Percentiles rank a stretch among this genome's conserved stretches.
These are phyloP conservation scores for Hypoxylon sp. DNA, from an alignment of 2,329 filamentous ascomycete genomes.

Conservation along the genomic window DNA sequence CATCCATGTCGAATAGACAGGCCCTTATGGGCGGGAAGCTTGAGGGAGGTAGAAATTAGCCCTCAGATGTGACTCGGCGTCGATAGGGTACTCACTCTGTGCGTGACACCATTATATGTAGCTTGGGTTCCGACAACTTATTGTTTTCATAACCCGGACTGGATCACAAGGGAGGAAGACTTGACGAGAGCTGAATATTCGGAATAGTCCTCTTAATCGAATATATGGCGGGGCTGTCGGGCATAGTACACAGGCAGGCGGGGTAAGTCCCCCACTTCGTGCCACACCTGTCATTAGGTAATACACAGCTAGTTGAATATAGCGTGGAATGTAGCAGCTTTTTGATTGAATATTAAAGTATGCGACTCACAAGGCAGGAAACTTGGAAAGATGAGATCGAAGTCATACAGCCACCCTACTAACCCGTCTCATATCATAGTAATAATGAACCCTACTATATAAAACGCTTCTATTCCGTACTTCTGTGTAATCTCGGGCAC, in stretches of 20 bases:
- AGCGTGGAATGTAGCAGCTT: not conserved
- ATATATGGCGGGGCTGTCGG: constrained; percentile 38
- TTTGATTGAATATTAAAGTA: not conserved
- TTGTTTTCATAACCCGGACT: not conserved
- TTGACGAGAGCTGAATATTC: not conserved
- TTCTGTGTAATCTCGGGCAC: constrained; percentile 1
- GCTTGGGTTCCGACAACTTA: not conserved
- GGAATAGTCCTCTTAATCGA: constrained; percentile 26
- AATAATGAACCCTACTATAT: no score
- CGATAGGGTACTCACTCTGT: constrained; percentile 56
- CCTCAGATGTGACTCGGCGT: constrained; percentile 28
- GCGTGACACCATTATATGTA: constrained; percentile 55
- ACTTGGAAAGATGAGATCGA: not conserved
- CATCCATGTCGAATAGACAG: constrained; percentile 99
- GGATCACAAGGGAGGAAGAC: not conserved
- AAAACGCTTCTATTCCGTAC: no score
- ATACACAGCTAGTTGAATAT: not conserved
- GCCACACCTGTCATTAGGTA: not conserved
- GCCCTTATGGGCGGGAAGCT: constrained; percentile 85
- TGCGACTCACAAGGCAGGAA: not conserved
- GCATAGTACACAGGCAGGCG: no score
- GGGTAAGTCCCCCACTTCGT: constrained; percentile 18
- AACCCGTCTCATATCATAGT: no score
- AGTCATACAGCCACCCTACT: no score
- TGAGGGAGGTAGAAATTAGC: constrained; percentile 33